phyloP scores from a whole-genome alignment of 805 yeast species.

The Wickerhamiella domercqiae region DNA sequence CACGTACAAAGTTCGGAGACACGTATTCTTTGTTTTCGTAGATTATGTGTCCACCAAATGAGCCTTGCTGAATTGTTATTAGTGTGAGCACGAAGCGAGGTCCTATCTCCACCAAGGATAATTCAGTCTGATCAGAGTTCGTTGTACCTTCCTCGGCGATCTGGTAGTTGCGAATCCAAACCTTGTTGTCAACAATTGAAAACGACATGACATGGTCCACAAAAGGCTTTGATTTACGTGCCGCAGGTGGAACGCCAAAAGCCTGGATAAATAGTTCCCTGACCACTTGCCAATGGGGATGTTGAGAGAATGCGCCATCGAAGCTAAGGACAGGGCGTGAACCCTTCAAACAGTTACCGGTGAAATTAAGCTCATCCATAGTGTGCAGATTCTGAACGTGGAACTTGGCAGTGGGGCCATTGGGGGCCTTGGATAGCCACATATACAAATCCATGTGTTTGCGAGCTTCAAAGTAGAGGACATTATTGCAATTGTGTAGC shows the following conservation, averaged over 20 bases:
- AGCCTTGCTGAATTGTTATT: slow-evolving; percentile 85
- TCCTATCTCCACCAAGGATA: slow-evolving; percentile 84
- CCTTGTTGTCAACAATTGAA: slow-evolving; percentile 78
- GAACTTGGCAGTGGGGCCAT: slow-evolving; percentile 92
- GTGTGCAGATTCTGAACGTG: slow-evolving; percentile 92
- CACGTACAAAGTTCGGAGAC: slow-evolving; percentile 87
- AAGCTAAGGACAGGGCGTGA: slow-evolving; percentile 88
- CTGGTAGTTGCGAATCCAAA: slow-evolving; percentile 94
- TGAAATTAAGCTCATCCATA: slow-evolving; percentile 86
- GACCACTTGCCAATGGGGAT: slow-evolving; percentile 55
- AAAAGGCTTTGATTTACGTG: slow-evolving; percentile 88
- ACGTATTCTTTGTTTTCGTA: slow-evolving; percentile 95
- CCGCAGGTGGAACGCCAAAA: slow-evolving; percentile 90
- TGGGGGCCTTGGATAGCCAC: slow-evolving; percentile 94
- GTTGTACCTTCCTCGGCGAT: slow-evolving; percentile 41
- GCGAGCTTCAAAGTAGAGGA: slow-evolving; percentile 86
- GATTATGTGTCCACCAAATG: slow-evolving; percentile 94
- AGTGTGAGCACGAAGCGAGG: slow-evolving; percentile 90
- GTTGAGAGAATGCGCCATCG: slow-evolving; percentile 58
- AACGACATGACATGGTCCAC: slow-evolving; percentile 91
- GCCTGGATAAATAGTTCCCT: slow-evolving; percentile 70
- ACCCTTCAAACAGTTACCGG: slow-evolving; percentile 91
- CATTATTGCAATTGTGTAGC: slow-evolving; percentile 89
- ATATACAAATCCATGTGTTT: slow-evolving; percentile 89
- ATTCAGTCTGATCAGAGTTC: slow-evolving; percentile 32